Base-by-base conservation (phyloP, 2,329 filamentous ascomycete species). In the Colletotrichum musicola region DNA sequence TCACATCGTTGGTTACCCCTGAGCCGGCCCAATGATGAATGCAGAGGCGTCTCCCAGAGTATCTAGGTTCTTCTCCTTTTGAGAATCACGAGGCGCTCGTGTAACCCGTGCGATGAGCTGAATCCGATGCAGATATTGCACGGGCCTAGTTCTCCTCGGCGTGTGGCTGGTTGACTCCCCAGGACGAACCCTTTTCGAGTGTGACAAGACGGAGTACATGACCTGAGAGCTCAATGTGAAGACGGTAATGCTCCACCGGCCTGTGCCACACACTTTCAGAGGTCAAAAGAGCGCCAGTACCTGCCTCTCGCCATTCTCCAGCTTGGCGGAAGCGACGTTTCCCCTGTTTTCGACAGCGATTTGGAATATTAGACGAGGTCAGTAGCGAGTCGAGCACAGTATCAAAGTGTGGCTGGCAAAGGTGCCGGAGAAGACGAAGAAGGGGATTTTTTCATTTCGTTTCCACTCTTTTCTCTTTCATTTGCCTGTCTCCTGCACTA, bases 191-290 rank as follows among this genome's bases (percentile, higher is more conserved):
- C 40, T 35, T 18, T 35, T 49, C 47, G n/a, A 20, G 64, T 64
- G 18, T 10, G 13, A 68, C 64, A 50, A 47, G 20, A 44, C 14
- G 47, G 42, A 22, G 47, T 44, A 64, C 54, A 49, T 54, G 60
- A 50, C 25, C 54, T 55, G n/a, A 59, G 20, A 42, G 59, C 35
- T 64, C 60, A 27, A 64, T 47, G 51, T 42, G 64, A 54, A 55
- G 38, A 54, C 40, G 30, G 40, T 14, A 25, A n/a, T 27, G 20
- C 47, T 56, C 27, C 38, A 54, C 25, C 25, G 27, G 42, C 20
- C 16, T 59, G 64, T 68, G 64, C 6, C 18, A 68, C 61, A 54
- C 40, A 55, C 49, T 35, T 49, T 54, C 27, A 47, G 14, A 27
- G 20, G 30, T 22, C 35, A 53, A 30, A 20, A 30, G 30, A 51